A percentile compares a stretch with the other conserved stretches of the same genome.
These are phyloP conservation scores for Mycena pura DNA, from an alignment of 768 basidiomycete species.

Conservation along the genomic window DNA sequence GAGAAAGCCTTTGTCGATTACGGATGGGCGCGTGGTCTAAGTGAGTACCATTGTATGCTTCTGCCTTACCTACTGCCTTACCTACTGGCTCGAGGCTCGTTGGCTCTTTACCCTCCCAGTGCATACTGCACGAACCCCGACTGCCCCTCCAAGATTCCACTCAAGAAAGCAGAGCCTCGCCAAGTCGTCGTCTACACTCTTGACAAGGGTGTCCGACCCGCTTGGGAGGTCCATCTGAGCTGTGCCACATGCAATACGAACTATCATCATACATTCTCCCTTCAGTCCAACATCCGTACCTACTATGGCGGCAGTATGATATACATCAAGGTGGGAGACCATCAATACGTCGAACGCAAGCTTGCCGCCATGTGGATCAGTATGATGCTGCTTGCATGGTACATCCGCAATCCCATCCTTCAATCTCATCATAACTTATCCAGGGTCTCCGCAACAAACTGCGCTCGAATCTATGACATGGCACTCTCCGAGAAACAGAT, in stretches of 20 bases:
- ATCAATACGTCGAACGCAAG: constrained; percentile 33
- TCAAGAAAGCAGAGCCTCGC: constrained; percentile 30
- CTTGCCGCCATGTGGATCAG: constrained; percentile 24
- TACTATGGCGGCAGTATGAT: constrained; percentile 30
- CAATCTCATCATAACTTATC: not conserved
- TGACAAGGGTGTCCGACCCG: constrained; percentile 28
- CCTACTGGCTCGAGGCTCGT: too few species aligned
- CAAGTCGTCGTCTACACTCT: constrained; percentile 25
- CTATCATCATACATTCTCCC: constrained; percentile 32
- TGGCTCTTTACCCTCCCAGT: too few species aligned
- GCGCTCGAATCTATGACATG: constrained; percentile 25
- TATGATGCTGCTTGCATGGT: constrained; percentile 33
- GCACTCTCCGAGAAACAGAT: constrained; percentile 11
- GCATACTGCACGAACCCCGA: too few species aligned
- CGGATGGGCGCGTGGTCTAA: too few species aligned
- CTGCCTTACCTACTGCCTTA: too few species aligned
- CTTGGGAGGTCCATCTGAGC: constrained; percentile 30
- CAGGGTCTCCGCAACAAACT: constrained; percentile 28
- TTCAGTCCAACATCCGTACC: constrained; percentile 14
- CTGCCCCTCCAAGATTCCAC: not conserved
- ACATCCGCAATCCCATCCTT: not conserved
- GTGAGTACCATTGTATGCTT: too few species aligned
- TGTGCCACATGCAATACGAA: constrained; percentile 28
- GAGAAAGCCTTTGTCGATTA: too few species aligned
- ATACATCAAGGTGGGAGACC: constrained; percentile 33